Percentiles rank a stretch among this genome's conserved stretches.
phyloP scores from a whole-genome alignment of 2,329 filamentous ascomycete genomes.

The Dactylellina sp. region DNA sequence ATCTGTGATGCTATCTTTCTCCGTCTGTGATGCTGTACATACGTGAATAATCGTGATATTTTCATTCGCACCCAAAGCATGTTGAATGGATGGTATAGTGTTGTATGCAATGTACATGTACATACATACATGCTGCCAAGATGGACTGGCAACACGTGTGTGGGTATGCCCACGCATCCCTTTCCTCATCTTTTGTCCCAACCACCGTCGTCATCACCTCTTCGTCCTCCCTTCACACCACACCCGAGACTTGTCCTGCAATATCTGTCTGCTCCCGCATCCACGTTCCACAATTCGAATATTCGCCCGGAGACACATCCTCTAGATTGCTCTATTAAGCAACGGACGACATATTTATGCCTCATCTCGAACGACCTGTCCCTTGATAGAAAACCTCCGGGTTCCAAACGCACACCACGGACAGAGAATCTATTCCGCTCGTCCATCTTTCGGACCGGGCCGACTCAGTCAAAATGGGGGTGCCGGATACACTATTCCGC shows the following conservation, averaged over 20 bases:
- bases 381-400: slow-evolving; percentile 35
- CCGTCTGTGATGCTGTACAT: too few relatives aligned
- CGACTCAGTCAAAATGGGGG: slow-evolving; percentile 69
- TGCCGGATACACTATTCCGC: slow-evolving; percentile 95
- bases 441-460: slow-evolving; percentile 40
- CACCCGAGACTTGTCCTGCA: too few relatives aligned
- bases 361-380: neutral
- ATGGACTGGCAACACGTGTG: slow-evolving; percentile 24
- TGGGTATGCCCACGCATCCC: slow-evolving; percentile 33
- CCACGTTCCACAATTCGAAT: neutral
- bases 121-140: slow-evolving; percentile 27
- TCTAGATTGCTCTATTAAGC: neutral
- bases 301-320: neutral
- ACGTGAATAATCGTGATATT: too few relatives aligned
- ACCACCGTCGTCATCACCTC: slow-evolving; percentile 51
- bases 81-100: too few relatives aligned
- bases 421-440: slow-evolving; percentile 50
- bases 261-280: too few relatives aligned
- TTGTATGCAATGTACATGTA: too few relatives aligned
- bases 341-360: slow-evolving; percentile 11
- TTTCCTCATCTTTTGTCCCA: slow-evolving; percentile 36
- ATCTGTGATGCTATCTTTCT: too few relatives aligned
- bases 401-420: slow-evolving; percentile 46
- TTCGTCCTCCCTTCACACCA: slow-evolving; percentile 23
- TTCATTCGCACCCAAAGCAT: too few relatives aligned